Percentiles rank a stretch among this genome's conserved stretches.
Conservation (phyloP, 163 green algal genomes). For the Prototheca cutis region DNA sequence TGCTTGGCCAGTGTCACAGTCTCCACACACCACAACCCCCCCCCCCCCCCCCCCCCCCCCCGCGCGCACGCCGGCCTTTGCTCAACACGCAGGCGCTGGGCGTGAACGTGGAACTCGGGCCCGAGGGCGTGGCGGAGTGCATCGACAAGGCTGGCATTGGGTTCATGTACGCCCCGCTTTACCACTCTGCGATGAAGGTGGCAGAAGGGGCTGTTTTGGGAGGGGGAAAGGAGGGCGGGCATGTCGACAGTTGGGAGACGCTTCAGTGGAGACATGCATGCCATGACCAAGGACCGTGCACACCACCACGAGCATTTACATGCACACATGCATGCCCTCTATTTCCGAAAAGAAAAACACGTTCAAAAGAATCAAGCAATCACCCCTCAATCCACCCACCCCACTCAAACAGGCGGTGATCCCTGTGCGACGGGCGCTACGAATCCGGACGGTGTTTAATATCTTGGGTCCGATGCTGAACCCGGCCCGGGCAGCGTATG, state of each 20-base stretch:
- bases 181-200: conserved; percentile 86
- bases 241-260: too few species aligned
- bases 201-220: not conserved
- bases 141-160: conserved; percentile 75
- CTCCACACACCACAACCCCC: too few species aligned
- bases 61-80: too few species aligned
- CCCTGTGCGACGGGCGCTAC: conserved; percentile 63
- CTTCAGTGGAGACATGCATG: too few species aligned
- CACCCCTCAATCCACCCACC: too few species aligned
- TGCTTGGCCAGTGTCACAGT: too few species aligned
- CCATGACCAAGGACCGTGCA: too few species aligned
- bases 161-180: conserved; percentile 97
- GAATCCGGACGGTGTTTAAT: conserved; percentile 94
- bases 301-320: too few species aligned
- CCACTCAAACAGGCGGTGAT: conserved; percentile 73
- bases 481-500: conserved; percentile 71
- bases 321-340: too few species aligned
- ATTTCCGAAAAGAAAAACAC: too few species aligned
- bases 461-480: conserved; percentile 96
- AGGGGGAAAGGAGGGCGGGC: not conserved
- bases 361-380: too few species aligned
- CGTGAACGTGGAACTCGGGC: conserved; percentile 82
- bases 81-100: conserved; percentile 64
- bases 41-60: too few species aligned
- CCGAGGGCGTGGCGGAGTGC: conserved; percentile 65